Evolutionary conservation across 2,329 filamentous ascomycete genomes (phyloP).

Genomic region (Tolypocladium inflatum): DNA sequence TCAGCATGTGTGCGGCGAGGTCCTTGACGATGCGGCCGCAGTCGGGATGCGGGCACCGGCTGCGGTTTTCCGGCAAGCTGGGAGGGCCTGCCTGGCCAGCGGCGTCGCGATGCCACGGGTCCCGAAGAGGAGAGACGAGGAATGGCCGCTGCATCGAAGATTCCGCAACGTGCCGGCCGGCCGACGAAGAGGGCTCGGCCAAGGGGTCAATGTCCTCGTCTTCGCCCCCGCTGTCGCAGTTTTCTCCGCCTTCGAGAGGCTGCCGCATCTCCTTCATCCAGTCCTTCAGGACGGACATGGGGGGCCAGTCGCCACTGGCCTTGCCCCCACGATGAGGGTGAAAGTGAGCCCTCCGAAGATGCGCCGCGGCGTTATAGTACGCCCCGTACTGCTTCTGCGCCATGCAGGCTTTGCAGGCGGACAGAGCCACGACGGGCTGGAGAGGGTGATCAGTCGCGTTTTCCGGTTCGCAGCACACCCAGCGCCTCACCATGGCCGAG

Average conservation of each 20-base stretch:
- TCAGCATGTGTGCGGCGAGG: slow-evolving; percentile 84
- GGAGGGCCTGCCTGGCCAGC: slow-evolving; percentile 17
- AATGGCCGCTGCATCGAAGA: slow-evolving; percentile 3
- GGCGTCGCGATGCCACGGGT: slow-evolving; percentile 12
- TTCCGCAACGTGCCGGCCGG: slow-evolving; percentile 5
- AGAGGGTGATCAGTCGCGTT: slow-evolving; percentile 23
- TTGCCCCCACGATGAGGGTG: slow-evolving; percentile 46
- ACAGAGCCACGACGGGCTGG: slow-evolving; percentile 41
- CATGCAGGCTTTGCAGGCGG: slow-evolving; percentile 47
- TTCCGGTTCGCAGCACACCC: slow-evolving; percentile 45
- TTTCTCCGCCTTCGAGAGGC: slow-evolving; percentile 35
- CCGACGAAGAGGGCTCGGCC: slow-evolving; percentile 4
- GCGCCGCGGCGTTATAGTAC: slow-evolving; percentile 51
- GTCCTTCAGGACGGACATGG: slow-evolving; percentile 47
- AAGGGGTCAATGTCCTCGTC: slow-evolving; percentile 25
- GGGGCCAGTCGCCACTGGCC: slow-evolving; percentile 48
- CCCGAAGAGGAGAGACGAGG: slow-evolving; percentile 7
- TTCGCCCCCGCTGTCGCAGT: slow-evolving; percentile 38
- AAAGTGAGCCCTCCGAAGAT: slow-evolving; percentile 47
- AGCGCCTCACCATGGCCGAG: slow-evolving; percentile 43
- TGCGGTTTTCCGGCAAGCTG: slow-evolving; percentile 29
- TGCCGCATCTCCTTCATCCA: slow-evolving; percentile 53
- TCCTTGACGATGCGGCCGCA: slow-evolving; percentile 54
- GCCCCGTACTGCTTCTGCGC: slow-evolving; percentile 48
- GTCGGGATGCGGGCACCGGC: slow-evolving; percentile 45